A percentile compares a stretch with the other conserved stretches of the same genome.
Evolutionary conservation across 805 yeast species (phyloP).

Genomic region (Candida peoriensis): DNA sequence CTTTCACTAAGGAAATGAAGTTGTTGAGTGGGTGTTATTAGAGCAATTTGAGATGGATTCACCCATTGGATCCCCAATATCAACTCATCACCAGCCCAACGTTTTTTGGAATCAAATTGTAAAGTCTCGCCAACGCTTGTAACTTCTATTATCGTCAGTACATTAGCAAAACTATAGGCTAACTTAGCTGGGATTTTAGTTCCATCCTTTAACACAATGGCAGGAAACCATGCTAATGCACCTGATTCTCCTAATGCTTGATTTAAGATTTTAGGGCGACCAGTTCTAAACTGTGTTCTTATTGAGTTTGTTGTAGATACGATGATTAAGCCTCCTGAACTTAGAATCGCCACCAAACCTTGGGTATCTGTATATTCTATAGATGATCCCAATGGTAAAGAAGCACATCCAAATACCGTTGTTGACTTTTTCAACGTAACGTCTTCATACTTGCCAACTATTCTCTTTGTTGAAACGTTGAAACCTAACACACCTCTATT

Average conservation of each 20-base stretch:
- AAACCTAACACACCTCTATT: conserved; percentile 50
- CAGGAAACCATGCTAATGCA: conserved; percentile 62
- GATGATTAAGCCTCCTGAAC: conserved; percentile 43
- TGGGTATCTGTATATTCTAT: conserved; percentile 49
- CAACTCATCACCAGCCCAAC: conserved; percentile 42
- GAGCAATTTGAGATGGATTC: conserved; percentile 32
- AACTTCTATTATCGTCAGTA: conserved; percentile 51
- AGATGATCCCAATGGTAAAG: conserved; percentile 58
- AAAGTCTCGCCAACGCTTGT: conserved; percentile 28
- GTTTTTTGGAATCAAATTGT: conserved; percentile 34
- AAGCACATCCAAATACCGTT: conserved; percentile 36
- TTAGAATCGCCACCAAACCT: conserved; percentile 58
- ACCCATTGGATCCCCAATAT: conserved; percentile 58
- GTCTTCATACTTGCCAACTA: conserved; percentile 45
- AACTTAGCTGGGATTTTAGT: conserved; percentile 37
- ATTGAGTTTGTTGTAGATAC: conserved; percentile 48
- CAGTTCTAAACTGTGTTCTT: conserved; percentile 49
- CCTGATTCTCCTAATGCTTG: conserved; percentile 34
- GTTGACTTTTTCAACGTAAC: conserved; percentile 15
- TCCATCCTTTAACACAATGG: conserved; percentile 25
- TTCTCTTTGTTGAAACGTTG: conserved; percentile 39
- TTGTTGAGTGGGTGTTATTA: conserved; percentile 42
- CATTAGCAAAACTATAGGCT: conserved; percentile 68
- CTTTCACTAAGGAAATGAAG: conserved; percentile 37
- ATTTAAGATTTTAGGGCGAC: conserved; percentile 37